phyloP scores from a whole-genome alignment of 352 stramenopile species.

The Pythium insidiosum region DNA sequence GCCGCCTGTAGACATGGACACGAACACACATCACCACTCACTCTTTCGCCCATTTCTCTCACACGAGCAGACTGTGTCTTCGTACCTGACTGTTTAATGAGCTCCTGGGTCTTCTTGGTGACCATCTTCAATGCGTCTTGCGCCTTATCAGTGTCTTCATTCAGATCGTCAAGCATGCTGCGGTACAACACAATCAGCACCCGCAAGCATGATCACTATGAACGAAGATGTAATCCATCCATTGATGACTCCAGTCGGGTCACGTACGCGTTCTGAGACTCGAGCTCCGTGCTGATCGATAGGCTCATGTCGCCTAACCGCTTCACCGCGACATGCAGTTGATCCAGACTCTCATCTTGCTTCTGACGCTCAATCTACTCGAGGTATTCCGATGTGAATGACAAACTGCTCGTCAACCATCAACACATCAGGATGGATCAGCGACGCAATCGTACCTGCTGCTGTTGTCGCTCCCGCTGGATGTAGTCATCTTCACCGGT shows the following conservation, averaged over 20 bases:
- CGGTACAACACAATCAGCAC: conserved; percentile 1
- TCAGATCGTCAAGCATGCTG: conserved; percentile 83
- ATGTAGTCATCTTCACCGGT: conserved; percentile 47
- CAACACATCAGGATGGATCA: background rate
- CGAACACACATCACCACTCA: background rate
- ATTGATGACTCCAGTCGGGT: too few species aligned
- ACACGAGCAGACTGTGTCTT: background rate
- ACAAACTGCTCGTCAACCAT: too few species aligned
- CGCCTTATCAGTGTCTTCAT: conserved; percentile 75
- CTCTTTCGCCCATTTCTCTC: background rate
- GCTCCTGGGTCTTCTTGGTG: conserved; percentile 81
- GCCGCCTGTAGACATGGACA: conserved; percentile 25
- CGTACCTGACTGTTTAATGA: conserved; percentile 73
- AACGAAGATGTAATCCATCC: too few species aligned
- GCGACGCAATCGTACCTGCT: conserved; percentile 24
- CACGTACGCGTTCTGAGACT: conserved; percentile 71
- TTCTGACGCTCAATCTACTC: conserved; percentile 65
- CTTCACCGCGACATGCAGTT: conserved; percentile 74
- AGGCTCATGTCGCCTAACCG: conserved; percentile 76
- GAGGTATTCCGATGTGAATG: too few species aligned
- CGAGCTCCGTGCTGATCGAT: conserved; percentile 77
- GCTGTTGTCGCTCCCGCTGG: conserved; percentile 30
- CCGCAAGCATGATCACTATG: too few species aligned
- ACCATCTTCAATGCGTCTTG: conserved; percentile 62
- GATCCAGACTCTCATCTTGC: conserved; percentile 76